phyloP scores from a whole-genome alignment of 1,139 yeast genomes.

The Candida sp. region DNA sequence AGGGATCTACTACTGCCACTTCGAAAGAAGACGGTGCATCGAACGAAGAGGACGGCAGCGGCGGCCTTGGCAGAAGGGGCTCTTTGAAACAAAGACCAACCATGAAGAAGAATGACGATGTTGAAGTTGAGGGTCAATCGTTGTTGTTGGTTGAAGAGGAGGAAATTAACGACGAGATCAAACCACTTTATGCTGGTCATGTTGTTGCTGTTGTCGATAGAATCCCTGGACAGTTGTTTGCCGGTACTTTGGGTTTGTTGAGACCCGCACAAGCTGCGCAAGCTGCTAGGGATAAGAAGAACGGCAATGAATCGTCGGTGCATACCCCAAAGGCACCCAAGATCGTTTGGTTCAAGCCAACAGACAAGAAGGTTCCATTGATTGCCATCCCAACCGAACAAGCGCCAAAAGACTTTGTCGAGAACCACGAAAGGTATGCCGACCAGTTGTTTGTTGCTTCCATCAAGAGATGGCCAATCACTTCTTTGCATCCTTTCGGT shows the following conservation, averaged over 20 bases:
- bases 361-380: slow-evolving; percentile 95
- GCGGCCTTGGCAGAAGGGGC: slow-evolving; percentile 77
- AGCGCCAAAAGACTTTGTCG: slow-evolving; percentile 95
- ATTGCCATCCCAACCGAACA: slow-evolving; percentile 99
- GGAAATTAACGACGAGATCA: slow-evolving; percentile 90
- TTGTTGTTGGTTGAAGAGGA: slow-evolving; percentile 92
- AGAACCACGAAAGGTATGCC: slow-evolving; percentile 83
- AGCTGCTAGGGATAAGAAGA: slow-evolving; percentile 71
- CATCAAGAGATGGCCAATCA: slow-evolving; percentile 98
- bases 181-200: slow-evolving; percentile 97
- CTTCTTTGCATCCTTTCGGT: slow-evolving; percentile 98
- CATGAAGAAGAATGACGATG: slow-evolving; percentile 98
- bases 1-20: slow-evolving; percentile 20
- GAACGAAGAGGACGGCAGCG: slow-evolving; percentile 20
- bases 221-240: slow-evolving; percentile 94
- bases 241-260: slow-evolving; percentile 90
- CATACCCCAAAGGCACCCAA: slow-evolving; percentile 73
- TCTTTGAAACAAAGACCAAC: slow-evolving; percentile 95
- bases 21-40: slow-evolving; percentile 21
- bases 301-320: slow-evolving; percentile 52
- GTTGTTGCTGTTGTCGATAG: slow-evolving; percentile 64
- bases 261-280: slow-evolving; percentile 98
- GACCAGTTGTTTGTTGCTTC: slow-evolving; percentile 91
- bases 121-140: slow-evolving; percentile 98
- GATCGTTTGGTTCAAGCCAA: slow-evolving; percentile 99